Percentiles rank a stretch among this genome's conserved stretches.
Evolutionary conservation across 1,284 basidiomycete species (phyloP).

Genomic region (Pseudozyma pruni): DNA sequence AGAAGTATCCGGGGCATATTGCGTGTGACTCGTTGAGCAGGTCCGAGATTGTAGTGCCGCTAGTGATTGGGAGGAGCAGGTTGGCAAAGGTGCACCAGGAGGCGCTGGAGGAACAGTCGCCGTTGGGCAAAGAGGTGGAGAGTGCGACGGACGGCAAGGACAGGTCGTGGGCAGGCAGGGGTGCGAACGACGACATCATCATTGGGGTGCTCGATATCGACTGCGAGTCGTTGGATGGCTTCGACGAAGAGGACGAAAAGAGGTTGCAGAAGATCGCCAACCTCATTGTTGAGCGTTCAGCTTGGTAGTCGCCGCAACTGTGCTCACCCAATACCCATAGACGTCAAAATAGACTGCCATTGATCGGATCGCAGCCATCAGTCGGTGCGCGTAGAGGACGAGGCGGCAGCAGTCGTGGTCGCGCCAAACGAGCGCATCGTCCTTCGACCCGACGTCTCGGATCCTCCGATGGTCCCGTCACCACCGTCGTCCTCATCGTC

Average conservation of each 20-base stretch:
- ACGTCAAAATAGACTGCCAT: neutral
- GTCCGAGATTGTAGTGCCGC: conserved; percentile 68
- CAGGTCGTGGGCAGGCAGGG: conserved; percentile 57
- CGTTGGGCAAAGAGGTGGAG: neutral
- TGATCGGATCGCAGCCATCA: neutral
- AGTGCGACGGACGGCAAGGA: conserved; percentile 2
- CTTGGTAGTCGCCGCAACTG: conserved; percentile 21
- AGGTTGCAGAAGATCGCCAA: conserved; percentile 64
- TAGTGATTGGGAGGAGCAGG: conserved; percentile 52
- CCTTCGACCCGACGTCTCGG: conserved; percentile 26
- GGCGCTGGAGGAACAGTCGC: conserved; percentile 25
- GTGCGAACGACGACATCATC: conserved; percentile 55
- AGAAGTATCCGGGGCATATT: conserved; percentile 68
- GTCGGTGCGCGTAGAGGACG: conserved; percentile 16
- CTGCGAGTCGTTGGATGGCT: conserved; percentile 66
- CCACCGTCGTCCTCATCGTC: conserved; percentile 16
- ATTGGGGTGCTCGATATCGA: conserved; percentile 69
- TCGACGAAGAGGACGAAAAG: conserved; percentile 65
- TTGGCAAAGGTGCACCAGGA: conserved; percentile 33
- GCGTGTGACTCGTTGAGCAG: conserved; percentile 68
- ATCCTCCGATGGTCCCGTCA: conserved; percentile 38
- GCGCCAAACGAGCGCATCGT: conserved; percentile 42
- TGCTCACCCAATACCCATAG: too few species aligned
- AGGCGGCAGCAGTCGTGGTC: conserved; percentile 20
- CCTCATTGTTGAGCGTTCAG: conserved; percentile 46